Evolutionary conservation across 495 filamentous ascomycete species (phyloP).

Genomic region (Trichoderma erinaceum): DNA sequence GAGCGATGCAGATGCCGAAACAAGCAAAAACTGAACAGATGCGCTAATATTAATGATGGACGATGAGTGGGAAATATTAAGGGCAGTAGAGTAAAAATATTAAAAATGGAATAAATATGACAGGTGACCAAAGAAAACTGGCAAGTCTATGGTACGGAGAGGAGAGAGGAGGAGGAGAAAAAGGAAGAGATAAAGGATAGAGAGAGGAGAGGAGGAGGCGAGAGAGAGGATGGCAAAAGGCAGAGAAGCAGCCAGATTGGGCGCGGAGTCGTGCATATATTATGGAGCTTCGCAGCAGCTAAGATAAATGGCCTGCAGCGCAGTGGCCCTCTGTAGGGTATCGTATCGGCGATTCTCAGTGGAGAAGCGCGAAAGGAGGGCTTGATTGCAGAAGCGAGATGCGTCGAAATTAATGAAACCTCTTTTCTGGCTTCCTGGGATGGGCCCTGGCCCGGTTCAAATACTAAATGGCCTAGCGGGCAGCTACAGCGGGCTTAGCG

Average conservation of each 20-base stretch:
- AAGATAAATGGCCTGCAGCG: background rate
- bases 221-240: background rate
- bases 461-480: background rate
- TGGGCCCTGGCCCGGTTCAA: background rate
- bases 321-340: background rate
- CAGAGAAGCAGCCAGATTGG: background rate
- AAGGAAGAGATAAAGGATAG: background rate
- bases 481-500: background rate
- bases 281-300: too few relatives aligned
- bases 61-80: background rate
- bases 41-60: slow-evolving; percentile 12
- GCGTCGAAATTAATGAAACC: slow-evolving; percentile 4
- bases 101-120: background rate
- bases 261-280: background rate
- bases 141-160: background rate
- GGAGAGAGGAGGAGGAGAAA: background rate
- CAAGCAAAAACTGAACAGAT: background rate
- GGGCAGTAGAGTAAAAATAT: background rate
- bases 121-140: background rate
- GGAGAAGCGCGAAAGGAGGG: background rate
- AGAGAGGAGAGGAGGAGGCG: background rate
- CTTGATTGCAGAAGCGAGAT: background rate
- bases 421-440: background rate
- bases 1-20: slow-evolving; percentile 7
- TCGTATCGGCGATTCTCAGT: background rate